These are phyloP conservation scores for Pseudomonodictys pantanalensis DNA, from an alignment of 495 filamentous ascomycete genomes.

Conservation along the genomic window DNA sequence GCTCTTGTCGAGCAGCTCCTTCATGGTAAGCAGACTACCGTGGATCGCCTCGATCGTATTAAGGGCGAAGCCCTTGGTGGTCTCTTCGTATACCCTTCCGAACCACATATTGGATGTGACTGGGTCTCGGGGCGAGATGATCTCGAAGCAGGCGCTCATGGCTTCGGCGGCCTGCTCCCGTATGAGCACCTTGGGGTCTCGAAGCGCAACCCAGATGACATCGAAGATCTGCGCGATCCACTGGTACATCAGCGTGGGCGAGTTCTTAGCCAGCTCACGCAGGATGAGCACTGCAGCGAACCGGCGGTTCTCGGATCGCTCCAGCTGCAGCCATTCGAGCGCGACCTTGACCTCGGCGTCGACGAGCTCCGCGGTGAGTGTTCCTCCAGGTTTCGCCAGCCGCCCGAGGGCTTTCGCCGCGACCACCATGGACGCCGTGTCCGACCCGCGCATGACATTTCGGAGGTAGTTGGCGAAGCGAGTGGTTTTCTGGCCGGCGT, in stretches of 20 bases:
- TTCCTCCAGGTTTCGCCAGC: conserved; percentile 86
- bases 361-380: conserved; percentile 91
- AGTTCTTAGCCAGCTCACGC: conserved; percentile 82
- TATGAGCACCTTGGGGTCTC: conserved; percentile 85
- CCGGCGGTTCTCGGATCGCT: conserved; percentile 83
- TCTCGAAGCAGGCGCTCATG: conserved; percentile 87
- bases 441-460: conserved; percentile 80
- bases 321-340: conserved; percentile 93
- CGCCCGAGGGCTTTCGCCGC: conserved; percentile 85
- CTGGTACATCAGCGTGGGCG: conserved; percentile 87
- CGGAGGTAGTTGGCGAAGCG: conserved; percentile 89
- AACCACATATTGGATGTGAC: conserved; percentile 82
- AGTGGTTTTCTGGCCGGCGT: conserved; percentile 89
- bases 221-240: conserved; percentile 90
- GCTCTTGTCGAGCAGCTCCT: conserved; percentile 85
- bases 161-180: conserved; percentile 87
- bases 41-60: conserved; percentile 82
- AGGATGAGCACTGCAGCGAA: conserved; percentile 90
- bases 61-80: conserved; percentile 70
- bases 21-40: conserved; percentile 84
- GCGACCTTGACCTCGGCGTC: conserved; percentile 94
- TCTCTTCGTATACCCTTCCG: conserved; percentile 79
- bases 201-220: conserved; percentile 88
- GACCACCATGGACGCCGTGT: conserved; percentile 78
- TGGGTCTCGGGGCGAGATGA: conserved; percentile 86